phyloP scores from a whole-genome alignment of 176 grass and related monocot species.

The Rhipidocladum racemiflorum region DNA sequence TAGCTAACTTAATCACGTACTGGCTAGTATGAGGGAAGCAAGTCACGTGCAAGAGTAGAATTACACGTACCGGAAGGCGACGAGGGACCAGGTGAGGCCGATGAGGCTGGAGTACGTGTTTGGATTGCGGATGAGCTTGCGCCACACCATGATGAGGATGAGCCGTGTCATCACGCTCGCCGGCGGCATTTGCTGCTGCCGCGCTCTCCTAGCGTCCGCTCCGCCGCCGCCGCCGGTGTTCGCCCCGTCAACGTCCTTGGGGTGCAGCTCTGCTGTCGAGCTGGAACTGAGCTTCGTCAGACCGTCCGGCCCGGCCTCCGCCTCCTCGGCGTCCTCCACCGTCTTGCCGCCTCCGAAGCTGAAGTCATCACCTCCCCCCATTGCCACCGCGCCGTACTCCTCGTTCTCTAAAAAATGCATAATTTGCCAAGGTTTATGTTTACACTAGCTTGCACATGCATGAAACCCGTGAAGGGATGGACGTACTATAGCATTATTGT shows the following conservation, averaged over 20 bases:
- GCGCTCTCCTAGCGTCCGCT: background rate
- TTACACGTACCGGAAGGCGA: constrained; percentile 66
- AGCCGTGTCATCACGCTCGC: constrained; percentile 75
- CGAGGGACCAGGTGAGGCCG: constrained; percentile 76
- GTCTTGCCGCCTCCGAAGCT: constrained; percentile 39
- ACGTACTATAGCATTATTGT: background rate
- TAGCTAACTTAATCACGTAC: background rate
- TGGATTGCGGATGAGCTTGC: constrained; percentile 92
- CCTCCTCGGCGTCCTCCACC: constrained; percentile 26
- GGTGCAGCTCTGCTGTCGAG: constrained; percentile 52
- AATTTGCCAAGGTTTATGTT: background rate
- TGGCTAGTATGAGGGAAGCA: constrained; percentile 6
- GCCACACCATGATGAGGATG: constrained; percentile 94
- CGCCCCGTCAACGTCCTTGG: constrained; percentile 19
- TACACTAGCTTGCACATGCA: background rate
- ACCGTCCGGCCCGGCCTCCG: constrained; percentile 25
- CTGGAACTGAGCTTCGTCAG: constrained; percentile 53
- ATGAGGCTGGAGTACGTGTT: constrained; percentile 96
- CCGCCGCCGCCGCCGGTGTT: background rate
- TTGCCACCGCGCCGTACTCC: constrained; percentile 16
- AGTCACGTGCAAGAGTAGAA: constrained; percentile 27
- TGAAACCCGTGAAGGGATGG: constrained; percentile 20
- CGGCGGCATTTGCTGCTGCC: constrained; percentile 64
- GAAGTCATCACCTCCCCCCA: constrained; percentile 32
- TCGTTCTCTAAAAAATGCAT: constrained; percentile 13